These are phyloP conservation scores for Vitis riparia DNA, from an alignment of 164 flowering plant species.

Conservation along the genomic window DNA sequence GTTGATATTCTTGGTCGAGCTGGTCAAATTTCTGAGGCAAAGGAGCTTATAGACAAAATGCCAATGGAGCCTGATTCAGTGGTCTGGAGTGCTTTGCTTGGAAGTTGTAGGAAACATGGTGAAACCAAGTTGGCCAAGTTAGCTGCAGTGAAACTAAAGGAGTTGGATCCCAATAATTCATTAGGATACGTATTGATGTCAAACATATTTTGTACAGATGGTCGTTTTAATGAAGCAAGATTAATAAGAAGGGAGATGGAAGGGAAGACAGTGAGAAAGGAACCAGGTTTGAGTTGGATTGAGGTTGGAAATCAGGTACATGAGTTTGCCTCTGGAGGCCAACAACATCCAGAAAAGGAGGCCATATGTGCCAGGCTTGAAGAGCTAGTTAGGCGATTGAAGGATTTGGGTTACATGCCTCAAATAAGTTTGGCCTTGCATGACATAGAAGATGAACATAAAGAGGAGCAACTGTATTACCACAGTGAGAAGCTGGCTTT, in stretches of 20 bases:
- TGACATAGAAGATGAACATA: slow-evolving; percentile 69
- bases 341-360: slow-evolving; percentile 43
- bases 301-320: slow-evolving; percentile 59
- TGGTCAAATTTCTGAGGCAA: slow-evolving; percentile 57
- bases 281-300: slow-evolving; percentile 85
- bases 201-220: slow-evolving; percentile 55
- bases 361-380: slow-evolving; percentile 39
- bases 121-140: slow-evolving; percentile 48
- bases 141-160: slow-evolving; percentile 52
- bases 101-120: slow-evolving; percentile 71
- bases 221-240: slow-evolving; percentile 51
- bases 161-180: slow-evolving; percentile 62
- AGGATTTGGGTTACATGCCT: slow-evolving; percentile 66
- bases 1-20: slow-evolving; percentile 74
- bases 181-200: slow-evolving; percentile 65
- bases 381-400: slow-evolving; percentile 38
- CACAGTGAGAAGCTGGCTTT: slow-evolving; percentile 89
- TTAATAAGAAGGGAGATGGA: slow-evolving; percentile 57
- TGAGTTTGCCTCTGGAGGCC: slow-evolving; percentile 80
- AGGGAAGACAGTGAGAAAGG: slow-evolving; percentile 52
- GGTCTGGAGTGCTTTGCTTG: slow-evolving; percentile 77
- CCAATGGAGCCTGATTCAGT: slow-evolving; percentile 72
- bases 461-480: slow-evolving; percentile 59
- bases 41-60: slow-evolving; percentile 49
- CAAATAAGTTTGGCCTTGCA: slow-evolving; percentile 54